These are phyloP conservation scores for Rosa persica DNA, from an alignment of 306 rosid genomes.

Conservation along the genomic window DNA sequence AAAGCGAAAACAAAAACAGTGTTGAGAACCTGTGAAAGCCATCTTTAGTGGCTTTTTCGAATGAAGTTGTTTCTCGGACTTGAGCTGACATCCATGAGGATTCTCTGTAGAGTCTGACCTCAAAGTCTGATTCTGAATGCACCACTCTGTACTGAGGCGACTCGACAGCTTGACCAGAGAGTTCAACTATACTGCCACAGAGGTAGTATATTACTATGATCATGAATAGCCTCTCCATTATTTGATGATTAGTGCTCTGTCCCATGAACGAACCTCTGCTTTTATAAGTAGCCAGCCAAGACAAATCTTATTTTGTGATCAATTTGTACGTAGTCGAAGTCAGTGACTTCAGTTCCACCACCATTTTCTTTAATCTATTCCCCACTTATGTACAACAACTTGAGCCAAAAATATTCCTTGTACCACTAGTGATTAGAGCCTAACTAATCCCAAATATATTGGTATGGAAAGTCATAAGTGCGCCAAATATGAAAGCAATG, in stretches of 20 bases:
- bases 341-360: constrained; percentile 25
- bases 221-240: constrained; percentile 36
- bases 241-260: constrained; percentile 3
- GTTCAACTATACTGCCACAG: constrained; percentile 1
- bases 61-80: constrained; percentile 47
- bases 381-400: constrained; percentile 30
- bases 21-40: constrained; percentile 75
- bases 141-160: constrained; percentile 55
- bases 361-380: constrained; percentile 30
- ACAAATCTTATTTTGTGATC: background rate
- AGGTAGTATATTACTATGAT: constrained; percentile 25
- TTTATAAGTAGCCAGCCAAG: constrained; percentile 20
- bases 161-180: constrained; percentile 39
- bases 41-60: constrained; percentile 48
- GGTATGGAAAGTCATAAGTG: constrained; percentile 23
- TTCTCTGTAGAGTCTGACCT: constrained; percentile 66
- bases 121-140: constrained; percentile 53
- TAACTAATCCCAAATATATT: constrained; percentile 14
- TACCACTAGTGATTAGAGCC: constrained; percentile 3
- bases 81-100: constrained; percentile 67
- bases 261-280: background rate
- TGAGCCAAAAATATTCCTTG: background rate
- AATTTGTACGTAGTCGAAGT: background rate
- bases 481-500: background rate
- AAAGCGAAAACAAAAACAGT: background rate